Percentiles rank a stretch among this genome's conserved stretches.
Conservation (phyloP, 1,139 yeast genomes). For the Yamadazyma oceani region DNA sequence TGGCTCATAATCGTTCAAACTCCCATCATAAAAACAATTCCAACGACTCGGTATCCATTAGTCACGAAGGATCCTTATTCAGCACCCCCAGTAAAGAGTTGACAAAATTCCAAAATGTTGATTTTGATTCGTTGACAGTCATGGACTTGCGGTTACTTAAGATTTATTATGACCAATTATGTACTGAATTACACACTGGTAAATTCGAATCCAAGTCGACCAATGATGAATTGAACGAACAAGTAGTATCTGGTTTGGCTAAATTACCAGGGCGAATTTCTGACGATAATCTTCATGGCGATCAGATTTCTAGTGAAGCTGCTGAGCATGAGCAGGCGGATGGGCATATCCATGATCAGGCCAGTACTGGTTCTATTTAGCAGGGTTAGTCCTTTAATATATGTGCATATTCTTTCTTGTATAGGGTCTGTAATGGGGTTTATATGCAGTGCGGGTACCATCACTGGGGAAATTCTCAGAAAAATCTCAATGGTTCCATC, state of each 20-base stretch:
- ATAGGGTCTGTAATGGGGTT: no score
- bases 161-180: constrained; percentile 38
- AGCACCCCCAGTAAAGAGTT: constrained; percentile 27
- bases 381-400: no score
- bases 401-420: no score
- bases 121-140: constrained; percentile 38
- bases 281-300: no score
- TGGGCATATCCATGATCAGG: not conserved
- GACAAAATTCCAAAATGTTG: constrained; percentile 32
- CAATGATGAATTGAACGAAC: constrained; percentile 13
- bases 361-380: not conserved
- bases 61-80: constrained; percentile 18
- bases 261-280: no score
- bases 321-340: not conserved
- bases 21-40: constrained; percentile 4
- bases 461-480: not conserved
- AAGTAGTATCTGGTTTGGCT: constrained; percentile 6
- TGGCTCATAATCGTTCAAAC: constrained; percentile 3
- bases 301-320: no score
- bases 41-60: constrained; percentile 12
- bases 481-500: constrained; percentile 1
- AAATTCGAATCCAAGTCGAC: constrained; percentile 18
- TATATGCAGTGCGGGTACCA: not conserved
- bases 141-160: constrained; percentile 37
- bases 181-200: constrained; percentile 21